Percentiles rank a stretch among this genome's conserved stretches.
These are phyloP conservation scores for Aureobasidium mangrovei DNA, from an alignment of 2,329 filamentous ascomycete species.

Conservation along the genomic window DNA sequence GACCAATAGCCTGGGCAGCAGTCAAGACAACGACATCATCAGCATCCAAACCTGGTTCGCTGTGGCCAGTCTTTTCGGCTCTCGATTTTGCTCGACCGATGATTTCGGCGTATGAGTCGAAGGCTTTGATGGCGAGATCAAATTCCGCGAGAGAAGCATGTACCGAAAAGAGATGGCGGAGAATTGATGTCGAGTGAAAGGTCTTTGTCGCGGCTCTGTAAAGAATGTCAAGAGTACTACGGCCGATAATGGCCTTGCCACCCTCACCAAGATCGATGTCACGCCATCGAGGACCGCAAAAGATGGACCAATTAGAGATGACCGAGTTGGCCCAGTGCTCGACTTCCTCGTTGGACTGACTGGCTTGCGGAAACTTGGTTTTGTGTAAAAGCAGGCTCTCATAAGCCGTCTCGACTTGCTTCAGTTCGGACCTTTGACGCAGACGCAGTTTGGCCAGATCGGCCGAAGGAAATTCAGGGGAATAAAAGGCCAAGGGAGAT, in stretches of 20 bases:
- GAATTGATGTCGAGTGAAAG: slow-evolving; percentile 84
- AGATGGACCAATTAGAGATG: slow-evolving; percentile 73
- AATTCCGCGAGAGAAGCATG: slow-evolving; percentile 86
- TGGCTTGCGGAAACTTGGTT: slow-evolving; percentile 75
- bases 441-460: slow-evolving; percentile 25
- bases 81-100: slow-evolving; percentile 77
- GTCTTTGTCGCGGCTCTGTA: slow-evolving; percentile 89
- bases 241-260: slow-evolving; percentile 65
- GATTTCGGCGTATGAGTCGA: slow-evolving; percentile 86
- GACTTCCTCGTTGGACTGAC: slow-evolving; percentile 67
- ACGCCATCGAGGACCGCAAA: slow-evolving; percentile 72
- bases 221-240: slow-evolving; percentile 70
- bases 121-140: slow-evolving; percentile 79
- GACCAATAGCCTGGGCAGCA: slow-evolving; percentile 67
- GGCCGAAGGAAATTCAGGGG: slow-evolving; percentile 15
- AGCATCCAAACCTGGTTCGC: slow-evolving; percentile 64
- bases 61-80: slow-evolving; percentile 63
- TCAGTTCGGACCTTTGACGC: slow-evolving; percentile 63
- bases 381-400: slow-evolving; percentile 70
- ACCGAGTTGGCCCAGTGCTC: slow-evolving; percentile 74
- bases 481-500: slow-evolving; percentile 20
- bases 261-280: slow-evolving; percentile 74
- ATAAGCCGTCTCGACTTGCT: slow-evolving; percentile 69
- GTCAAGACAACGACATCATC: slow-evolving; percentile 70
- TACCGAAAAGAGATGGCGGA: slow-evolving; percentile 78